These are phyloP conservation scores for Populus hybrid DNA, from an alignment of 441 rosid species.

Conservation along the genomic window DNA sequence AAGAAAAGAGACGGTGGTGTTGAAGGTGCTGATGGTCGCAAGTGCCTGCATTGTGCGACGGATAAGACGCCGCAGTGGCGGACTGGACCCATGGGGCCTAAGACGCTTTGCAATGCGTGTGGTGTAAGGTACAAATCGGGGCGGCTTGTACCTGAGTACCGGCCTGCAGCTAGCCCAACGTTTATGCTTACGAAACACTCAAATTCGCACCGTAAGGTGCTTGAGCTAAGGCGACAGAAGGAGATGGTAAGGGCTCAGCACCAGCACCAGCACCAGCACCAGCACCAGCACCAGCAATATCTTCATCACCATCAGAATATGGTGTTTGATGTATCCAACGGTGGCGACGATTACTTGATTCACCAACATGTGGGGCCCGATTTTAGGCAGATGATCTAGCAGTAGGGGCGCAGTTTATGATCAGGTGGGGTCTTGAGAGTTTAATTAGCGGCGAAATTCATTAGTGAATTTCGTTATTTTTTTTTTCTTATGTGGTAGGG, in stretches of 20 bases:
- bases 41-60: constrained; percentile 79
- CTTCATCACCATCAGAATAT: constrained; percentile 47
- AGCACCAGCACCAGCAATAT: constrained; percentile 44
- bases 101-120: constrained; percentile 86
- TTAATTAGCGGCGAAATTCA: constrained; percentile 23
- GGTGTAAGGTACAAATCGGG: constrained; percentile 93
- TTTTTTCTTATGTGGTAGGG: constrained; percentile 12
- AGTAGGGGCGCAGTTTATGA: constrained; percentile 14
- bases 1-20: constrained; percentile 27
- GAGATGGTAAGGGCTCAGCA: constrained; percentile 48
- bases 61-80: constrained; percentile 98
- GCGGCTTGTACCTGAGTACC: constrained; percentile 76
- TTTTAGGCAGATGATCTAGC: constrained; percentile 61
- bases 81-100: constrained; percentile 94
- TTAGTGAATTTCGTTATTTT: constrained; percentile 26
- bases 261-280: constrained; percentile 45
- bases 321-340: constrained; percentile 60
- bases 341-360: constrained; percentile 64
- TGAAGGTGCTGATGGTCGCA: constrained; percentile 40
- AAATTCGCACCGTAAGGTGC: constrained; percentile 84
- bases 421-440: constrained; percentile 6
- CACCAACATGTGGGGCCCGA: constrained; percentile 67
- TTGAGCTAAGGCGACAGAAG: constrained; percentile 87
- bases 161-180: constrained; percentile 91
- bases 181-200: constrained; percentile 80